Conservation (phyloP, 2,329 filamentous ascomycete species). For the Blastomyces parvus region DNA sequence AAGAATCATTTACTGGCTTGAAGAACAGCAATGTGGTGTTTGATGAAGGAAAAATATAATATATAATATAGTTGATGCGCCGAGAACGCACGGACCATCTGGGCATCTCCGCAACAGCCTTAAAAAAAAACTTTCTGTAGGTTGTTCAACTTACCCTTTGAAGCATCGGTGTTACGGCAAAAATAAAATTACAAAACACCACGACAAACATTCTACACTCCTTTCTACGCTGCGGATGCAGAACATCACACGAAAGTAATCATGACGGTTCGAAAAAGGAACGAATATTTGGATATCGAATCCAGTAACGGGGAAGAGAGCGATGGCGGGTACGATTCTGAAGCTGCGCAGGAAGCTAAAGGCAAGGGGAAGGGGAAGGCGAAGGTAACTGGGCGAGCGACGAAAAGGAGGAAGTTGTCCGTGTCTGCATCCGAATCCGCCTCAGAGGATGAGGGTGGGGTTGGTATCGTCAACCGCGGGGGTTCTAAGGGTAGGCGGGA, state of each 20-base stretch:
- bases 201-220: neutral
- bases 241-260: slow-evolving; percentile 1
- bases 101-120: neutral
- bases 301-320: slow-evolving; percentile 31
- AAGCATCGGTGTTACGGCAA: no score
- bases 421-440: slow-evolving; percentile 19
- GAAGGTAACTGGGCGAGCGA: slow-evolving; percentile 30
- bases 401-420: slow-evolving; percentile 51
- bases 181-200: neutral
- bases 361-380: slow-evolving; percentile 12
- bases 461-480: slow-evolving; percentile 14
- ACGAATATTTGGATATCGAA: slow-evolving; percentile 32
- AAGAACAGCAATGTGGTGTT: no score
- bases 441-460: slow-evolving; percentile 34
- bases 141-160: no score
- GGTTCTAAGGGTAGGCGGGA: slow-evolving; percentile 12
- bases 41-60: no score
- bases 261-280: slow-evolving; percentile 33
- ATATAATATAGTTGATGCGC: no score
- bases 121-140: neutral
- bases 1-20: no score
- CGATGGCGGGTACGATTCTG: slow-evolving; percentile 38
- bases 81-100: neutral
- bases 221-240: neutral
- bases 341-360: slow-evolving; percentile 35